Conservation (phyloP, 2,329 filamentous ascomycete species). For the Monilinia fructicola region DNA sequence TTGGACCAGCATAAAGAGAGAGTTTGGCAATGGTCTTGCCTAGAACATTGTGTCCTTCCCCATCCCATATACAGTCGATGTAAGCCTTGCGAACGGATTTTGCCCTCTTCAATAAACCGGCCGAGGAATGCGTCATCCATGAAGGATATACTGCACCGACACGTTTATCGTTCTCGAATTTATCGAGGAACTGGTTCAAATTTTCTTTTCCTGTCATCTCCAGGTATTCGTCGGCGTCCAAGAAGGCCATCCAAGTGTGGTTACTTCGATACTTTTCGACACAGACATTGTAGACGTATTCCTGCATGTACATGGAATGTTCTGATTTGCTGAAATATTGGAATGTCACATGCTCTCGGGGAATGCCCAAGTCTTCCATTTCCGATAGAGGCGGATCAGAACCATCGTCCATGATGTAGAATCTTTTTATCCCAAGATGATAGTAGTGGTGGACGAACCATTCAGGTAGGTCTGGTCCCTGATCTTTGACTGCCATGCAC, state of each 20-base stretch:
- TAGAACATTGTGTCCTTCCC: conserved; percentile 36
- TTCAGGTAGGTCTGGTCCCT: conserved; percentile 34
- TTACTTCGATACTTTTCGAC: conserved; percentile 30
- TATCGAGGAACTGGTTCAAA: conserved; percentile 36
- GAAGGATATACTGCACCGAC: conserved; percentile 40
- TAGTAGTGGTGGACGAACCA: conserved; percentile 38
- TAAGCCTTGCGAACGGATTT: conserved; percentile 37
- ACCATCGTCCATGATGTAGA: conserved; percentile 39
- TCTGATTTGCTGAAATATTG: conserved; percentile 28
- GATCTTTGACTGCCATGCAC: conserved; percentile 36
- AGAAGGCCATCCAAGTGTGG: conserved; percentile 42
- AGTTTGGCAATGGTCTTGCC: conserved; percentile 40
- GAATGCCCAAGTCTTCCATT: conserved; percentile 29
- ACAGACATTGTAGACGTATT: conserved; percentile 32
- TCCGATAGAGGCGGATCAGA: conserved; percentile 32
- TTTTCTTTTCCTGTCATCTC: conserved; percentile 36
- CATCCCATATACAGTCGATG: conserved; percentile 39
- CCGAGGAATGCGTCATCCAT: conserved; percentile 41
- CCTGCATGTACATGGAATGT: conserved; percentile 26
- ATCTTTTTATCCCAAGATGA: conserved; percentile 34
- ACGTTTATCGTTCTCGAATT: conserved; percentile 30
- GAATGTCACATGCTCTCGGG: conserved; percentile 30
- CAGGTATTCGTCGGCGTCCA: conserved; percentile 41
- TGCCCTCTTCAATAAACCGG: conserved; percentile 35
- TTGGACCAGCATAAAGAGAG: conserved; percentile 24